These are phyloP conservation scores for Microthlaspi erraticum DNA, from an alignment of 345 rosid genomes.

Conservation along the genomic window DNA sequence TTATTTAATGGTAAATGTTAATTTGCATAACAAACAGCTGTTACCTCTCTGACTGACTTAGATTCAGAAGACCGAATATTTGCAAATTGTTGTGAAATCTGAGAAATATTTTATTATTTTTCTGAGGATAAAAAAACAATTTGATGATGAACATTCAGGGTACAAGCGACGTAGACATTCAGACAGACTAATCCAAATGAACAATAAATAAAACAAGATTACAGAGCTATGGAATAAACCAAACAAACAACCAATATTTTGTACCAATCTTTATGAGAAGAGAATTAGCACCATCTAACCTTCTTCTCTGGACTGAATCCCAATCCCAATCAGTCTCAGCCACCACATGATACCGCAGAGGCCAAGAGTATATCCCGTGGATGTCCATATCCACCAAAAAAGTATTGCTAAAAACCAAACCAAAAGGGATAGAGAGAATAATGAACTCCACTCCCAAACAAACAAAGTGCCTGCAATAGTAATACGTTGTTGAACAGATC, in stretches of 20 bases:
- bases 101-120: not conserved
- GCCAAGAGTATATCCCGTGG: conserved; percentile 42
- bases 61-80: not conserved
- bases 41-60: not conserved
- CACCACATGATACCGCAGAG: conserved; percentile 40
- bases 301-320: conserved; percentile 35
- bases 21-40: not conserved
- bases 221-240: conserved; percentile 15
- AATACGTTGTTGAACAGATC: conserved; percentile 27
- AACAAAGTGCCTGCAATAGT: conserved; percentile 38
- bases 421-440: conserved; percentile 27
- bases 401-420: conserved; percentile 5
- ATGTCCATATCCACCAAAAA: conserved; percentile 22
- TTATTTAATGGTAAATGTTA: conserved; percentile 16
- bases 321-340: conserved; percentile 35
- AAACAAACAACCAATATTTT: conserved; percentile 23
- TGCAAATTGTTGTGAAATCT: not conserved
- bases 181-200: conserved; percentile 18
- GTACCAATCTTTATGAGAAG: conserved; percentile 35
- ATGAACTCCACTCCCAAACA: conserved; percentile 34
- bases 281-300: conserved; percentile 38
- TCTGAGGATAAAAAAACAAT: not conserved
- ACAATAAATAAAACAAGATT: conserved; percentile 16
- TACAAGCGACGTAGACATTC: not conserved
- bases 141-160: not conserved